Percentiles rank a stretch among this genome's conserved stretches.
These are phyloP conservation scores for Saposhnikovia divaricata DNA, from an alignment of 129 eudicot species.

Conservation along the genomic window DNA sequence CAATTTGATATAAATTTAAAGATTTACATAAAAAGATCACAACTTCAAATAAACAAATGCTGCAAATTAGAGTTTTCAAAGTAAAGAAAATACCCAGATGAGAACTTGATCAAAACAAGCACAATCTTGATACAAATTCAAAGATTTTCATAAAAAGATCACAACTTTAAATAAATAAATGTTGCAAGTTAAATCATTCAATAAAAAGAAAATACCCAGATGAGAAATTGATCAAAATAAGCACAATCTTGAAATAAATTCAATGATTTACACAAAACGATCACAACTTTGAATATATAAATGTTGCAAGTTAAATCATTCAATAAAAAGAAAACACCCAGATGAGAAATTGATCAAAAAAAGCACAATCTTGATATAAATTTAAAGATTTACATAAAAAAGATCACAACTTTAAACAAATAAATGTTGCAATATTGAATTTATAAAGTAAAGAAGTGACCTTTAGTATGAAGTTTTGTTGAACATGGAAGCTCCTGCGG, in stretches of 20 bases:
- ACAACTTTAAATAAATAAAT: neutral
- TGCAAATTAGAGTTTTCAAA: neutral
- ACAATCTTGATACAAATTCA: neutral
- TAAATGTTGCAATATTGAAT: neutral
- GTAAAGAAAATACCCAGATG: neutral
- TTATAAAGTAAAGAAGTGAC: neutral
- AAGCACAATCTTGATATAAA: neutral
- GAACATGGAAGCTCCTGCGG: neutral
- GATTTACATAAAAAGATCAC: neutral
- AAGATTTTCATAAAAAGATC: neutral
- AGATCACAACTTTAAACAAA: neutral
- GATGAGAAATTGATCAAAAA: neutral
- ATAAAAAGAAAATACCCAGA: constrained; percentile 1
- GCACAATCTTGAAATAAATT: neutral
- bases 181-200: neutral
- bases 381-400: neutral
- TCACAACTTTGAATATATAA: too few species aligned
- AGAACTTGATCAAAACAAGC: neutral
- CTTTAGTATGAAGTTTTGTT: neutral
- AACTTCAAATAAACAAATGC: neutral
- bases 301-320: neutral
- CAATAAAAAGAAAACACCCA: too few species aligned
- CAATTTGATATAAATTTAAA: neutral
- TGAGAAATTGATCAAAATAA: neutral
- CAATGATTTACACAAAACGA: neutral